Base-by-base conservation (phyloP, 2,329 filamentous ascomycete species). In the Phyllosticta capitalensis region DNA sequence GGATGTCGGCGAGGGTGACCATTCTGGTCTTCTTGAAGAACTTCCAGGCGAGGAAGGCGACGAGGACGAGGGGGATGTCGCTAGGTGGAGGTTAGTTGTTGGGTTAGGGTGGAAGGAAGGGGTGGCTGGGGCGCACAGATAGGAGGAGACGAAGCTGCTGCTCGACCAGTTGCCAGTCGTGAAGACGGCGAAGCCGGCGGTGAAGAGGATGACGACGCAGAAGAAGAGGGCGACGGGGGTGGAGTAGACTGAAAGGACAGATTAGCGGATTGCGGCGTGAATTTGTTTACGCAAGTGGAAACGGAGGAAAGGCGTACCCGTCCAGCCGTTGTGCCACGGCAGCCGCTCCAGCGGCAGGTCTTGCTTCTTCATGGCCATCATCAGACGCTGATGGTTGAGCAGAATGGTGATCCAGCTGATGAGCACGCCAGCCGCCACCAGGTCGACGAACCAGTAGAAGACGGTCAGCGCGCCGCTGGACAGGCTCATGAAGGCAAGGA, bases 401-500 rank as follows among this genome's bases (percentile, higher is more conserved):
- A 79, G 65, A 58, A 79, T 78, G 10, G 75, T 77, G 51, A 79
- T 77, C 77, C 77, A 79, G 48, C 77, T 76, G 52, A 74, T 73
- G 30, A 88, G 67, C 2, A 85, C 83, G 7, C 83, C 84, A 4
- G 81, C 82, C 0, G 84, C 79, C 0, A 83, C 86, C 49, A 88
- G 68, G 56, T 82, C 75, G 12, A 86, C 77, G 9, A 88, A 74
- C 83, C 84, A 88, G 70, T 77, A 84, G 64, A 88, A 88, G 5
- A 86, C 84, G 0, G 79, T 84, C 64, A 86, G 71, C 0, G 84
- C 84, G 61, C 79, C 78, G 63, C 82, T 80, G 6, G 83, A 87
- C 19, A 94, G 79, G 70, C 91, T 86, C 55, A 92, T 75, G 72
- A 91, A 94, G 2, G 86, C 83, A 9, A 95, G 75, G 6, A 90